Percentiles rank a stretch among this genome's conserved stretches.
Evolutionary conservation across 352 stramenopile genomes (phyloP).

Genomic region (Globisporangium lucens): DNA sequence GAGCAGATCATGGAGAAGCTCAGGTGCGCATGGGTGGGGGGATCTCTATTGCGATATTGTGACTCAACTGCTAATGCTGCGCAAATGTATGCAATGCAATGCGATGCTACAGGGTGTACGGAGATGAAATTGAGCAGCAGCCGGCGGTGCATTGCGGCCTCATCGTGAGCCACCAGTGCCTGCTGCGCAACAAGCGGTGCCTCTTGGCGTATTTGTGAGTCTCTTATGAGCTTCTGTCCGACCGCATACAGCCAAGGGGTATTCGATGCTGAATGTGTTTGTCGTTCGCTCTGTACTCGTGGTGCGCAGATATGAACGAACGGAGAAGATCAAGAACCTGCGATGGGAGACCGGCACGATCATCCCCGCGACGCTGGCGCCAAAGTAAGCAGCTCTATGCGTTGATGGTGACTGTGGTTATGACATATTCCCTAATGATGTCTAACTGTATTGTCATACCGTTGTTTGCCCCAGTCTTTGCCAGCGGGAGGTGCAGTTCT

Average conservation of each 20-base stretch:
- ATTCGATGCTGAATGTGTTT: background rate
- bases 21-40: constrained; percentile 24
- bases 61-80: constrained; percentile 2
- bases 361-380: constrained; percentile 67
- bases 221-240: background rate
- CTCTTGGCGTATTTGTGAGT: constrained; percentile 85
- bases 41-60: background rate
- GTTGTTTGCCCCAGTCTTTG: constrained; percentile 52
- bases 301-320: constrained; percentile 49
- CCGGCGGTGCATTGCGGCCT: constrained; percentile 67
- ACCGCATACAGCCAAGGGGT: too few species aligned
- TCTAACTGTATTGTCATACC: background rate
- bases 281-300: background rate
- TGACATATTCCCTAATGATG: background rate
- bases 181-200: constrained; percentile 90
- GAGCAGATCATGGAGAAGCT: constrained; percentile 79
- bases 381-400: constrained; percentile 40
- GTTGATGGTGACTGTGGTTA: background rate
- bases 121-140: constrained; percentile 61
- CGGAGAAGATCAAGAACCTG: constrained; percentile 87
- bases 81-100: background rate
- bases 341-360: constrained; percentile 90
- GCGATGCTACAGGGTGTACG: constrained; percentile 39
- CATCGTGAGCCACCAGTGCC: constrained; percentile 87
- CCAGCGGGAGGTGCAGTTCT: constrained; percentile 85